Conservation (phyloP, 306 rosid genomes). For the Ormosia semicastrata region DNA sequence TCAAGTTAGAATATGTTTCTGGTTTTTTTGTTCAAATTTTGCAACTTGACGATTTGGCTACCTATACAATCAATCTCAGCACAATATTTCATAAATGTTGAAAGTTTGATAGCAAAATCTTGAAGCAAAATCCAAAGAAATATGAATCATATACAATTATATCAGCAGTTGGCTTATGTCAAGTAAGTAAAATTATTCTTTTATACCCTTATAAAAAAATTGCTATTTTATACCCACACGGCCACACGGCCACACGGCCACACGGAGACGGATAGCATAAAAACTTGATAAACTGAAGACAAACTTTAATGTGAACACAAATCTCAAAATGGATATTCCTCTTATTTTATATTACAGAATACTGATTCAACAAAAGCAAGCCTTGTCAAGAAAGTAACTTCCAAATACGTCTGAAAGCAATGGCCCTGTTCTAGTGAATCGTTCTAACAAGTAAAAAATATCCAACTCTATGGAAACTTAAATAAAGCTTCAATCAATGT, state of each 20-base stretch:
- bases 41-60: background rate
- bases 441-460: background rate
- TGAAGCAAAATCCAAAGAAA: no score
- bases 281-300: background rate
- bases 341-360: constrained; percentile 2
- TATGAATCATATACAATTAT: no score
- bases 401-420: background rate
- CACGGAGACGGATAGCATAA: no score
- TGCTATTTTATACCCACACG: no score
- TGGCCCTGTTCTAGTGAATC: background rate
- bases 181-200: background rate
- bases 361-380: background rate
- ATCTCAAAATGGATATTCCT: constrained; percentile 8
- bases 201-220: background rate
- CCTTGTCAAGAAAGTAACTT: background rate
- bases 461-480: background rate
- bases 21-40: background rate
- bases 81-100: background rate
- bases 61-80: background rate
- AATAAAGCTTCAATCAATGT: background rate
- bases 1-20: background rate
- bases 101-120: background rate
- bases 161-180: no score
- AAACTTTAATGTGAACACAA: background rate
- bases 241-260: no score